Conservation (phyloP, 495 filamentous ascomycete species). For the Bryoglossum gracile region DNA sequence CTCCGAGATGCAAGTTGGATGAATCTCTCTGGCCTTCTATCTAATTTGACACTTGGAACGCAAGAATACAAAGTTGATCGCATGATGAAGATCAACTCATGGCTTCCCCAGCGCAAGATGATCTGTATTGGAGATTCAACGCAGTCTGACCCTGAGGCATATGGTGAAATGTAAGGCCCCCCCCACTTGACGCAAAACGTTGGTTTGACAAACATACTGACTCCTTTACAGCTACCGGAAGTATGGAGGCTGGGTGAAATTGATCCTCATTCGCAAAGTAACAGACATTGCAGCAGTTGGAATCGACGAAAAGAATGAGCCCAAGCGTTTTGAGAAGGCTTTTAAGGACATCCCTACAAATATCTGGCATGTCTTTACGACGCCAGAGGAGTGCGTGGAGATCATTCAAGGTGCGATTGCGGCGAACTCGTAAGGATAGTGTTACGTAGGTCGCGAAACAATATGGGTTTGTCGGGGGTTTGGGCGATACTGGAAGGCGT, state of each 20-base stretch:
- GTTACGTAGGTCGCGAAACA: too few relatives aligned
- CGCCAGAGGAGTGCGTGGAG: slow-evolving; percentile 53
- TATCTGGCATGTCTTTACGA: slow-evolving; percentile 74
- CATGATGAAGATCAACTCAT: slow-evolving; percentile 65
- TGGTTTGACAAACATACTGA: too few relatives aligned
- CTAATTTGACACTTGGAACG: slow-evolving; percentile 71
- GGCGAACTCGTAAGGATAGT: slow-evolving; percentile 3
- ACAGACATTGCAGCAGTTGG: slow-evolving; percentile 65
- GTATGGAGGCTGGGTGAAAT: slow-evolving; percentile 65
- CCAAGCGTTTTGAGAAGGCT: slow-evolving; percentile 70
- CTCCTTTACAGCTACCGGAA: slow-evolving; percentile 30
- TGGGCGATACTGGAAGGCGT: too few relatives aligned
- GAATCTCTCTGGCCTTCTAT: slow-evolving; percentile 73
- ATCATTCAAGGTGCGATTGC: slow-evolving; percentile 32
- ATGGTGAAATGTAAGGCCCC: slow-evolving; percentile 59
- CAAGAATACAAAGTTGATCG: slow-evolving; percentile 81
- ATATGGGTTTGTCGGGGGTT: too few relatives aligned
- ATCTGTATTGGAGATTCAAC: slow-evolving; percentile 86
- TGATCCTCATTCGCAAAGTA: slow-evolving; percentile 79
- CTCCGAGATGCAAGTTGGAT: slow-evolving; percentile 84
- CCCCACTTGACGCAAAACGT: too few relatives aligned
- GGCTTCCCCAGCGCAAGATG: slow-evolving; percentile 72
- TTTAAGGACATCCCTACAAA: slow-evolving; percentile 65
- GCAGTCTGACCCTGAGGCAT: slow-evolving; percentile 85
- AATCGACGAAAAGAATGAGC: slow-evolving; percentile 61